These are phyloP conservation scores for Plasmodium gaboni DNA, from an alignment of 169 alveolate genomes.

Conservation along the genomic window DNA sequence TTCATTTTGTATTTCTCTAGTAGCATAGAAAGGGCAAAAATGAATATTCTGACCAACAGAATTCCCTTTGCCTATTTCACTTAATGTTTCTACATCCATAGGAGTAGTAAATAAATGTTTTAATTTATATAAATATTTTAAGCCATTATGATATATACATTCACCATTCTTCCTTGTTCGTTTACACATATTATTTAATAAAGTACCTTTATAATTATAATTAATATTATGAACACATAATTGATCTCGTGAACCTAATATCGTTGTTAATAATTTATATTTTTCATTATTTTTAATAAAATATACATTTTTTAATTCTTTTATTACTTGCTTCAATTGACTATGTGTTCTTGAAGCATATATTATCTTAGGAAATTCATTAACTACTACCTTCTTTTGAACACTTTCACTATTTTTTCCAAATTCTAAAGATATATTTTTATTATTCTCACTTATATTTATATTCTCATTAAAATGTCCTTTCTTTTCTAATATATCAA, in stretches of 20 bases:
- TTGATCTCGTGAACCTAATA: slow-evolving; percentile 93
- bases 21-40: slow-evolving; percentile 94
- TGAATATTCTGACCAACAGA: slow-evolving; percentile 79
- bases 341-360: slow-evolving; percentile 96
- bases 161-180: slow-evolving; percentile 83
- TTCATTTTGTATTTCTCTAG: slow-evolving; percentile 87
- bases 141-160: slow-evolving; percentile 87
- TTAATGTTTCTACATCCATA: slow-evolving; percentile 92
- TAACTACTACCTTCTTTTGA: slow-evolving; percentile 63
- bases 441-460: slow-evolving; percentile 57
- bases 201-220: slow-evolving; percentile 84
- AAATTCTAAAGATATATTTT: slow-evolving; percentile 44
- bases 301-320: slow-evolving; percentile 90
- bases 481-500: slow-evolving; percentile 79
- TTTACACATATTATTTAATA: slow-evolving; percentile 85
- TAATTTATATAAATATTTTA: slow-evolving; percentile 76
- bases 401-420: slow-evolving; percentile 22
- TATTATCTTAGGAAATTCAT: slow-evolving; percentile 80
- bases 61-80: slow-evolving; percentile 79
- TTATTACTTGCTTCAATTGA: slow-evolving; percentile 92
- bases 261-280: slow-evolving; percentile 84
- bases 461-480: slow-evolving; percentile 74
- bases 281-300: slow-evolving; percentile 85
- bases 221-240: slow-evolving; percentile 90
- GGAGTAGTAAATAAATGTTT: slow-evolving; percentile 85